Evolutionary conservation across 371 early-diverging fungal genomes (phyloP).

Genomic region (Zychaea mexicana): DNA sequence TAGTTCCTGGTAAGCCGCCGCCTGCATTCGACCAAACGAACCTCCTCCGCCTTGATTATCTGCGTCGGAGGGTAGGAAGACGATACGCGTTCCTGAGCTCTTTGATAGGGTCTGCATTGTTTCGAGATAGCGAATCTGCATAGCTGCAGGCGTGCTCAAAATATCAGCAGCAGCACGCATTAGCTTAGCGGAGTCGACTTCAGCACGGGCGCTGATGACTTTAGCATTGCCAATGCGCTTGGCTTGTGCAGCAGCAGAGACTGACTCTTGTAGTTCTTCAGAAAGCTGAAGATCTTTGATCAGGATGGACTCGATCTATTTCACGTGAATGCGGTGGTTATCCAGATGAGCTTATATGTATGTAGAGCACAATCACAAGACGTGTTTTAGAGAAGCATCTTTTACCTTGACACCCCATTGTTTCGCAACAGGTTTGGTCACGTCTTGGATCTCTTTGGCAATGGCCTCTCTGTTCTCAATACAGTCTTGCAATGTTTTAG

Average conservation of each 20-base stretch:
- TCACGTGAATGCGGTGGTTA: constrained; percentile 9
- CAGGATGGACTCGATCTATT: constrained; percentile 71
- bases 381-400: not conserved
- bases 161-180: constrained; percentile 92
- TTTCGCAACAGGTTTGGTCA: constrained; percentile 72
- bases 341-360: not conserved
- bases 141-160: constrained; percentile 71
- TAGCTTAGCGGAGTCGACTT: constrained; percentile 89
- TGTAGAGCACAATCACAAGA: too few relatives aligned
- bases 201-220: constrained; percentile 89
- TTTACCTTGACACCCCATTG: constrained; percentile 78
- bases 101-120: constrained; percentile 78
- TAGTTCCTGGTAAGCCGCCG: not conserved
- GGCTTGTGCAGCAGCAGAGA: constrained; percentile 91
- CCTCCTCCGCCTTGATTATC: not conserved
- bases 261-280: constrained; percentile 77
- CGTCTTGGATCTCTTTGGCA: constrained; percentile 77
- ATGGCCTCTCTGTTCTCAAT: constrained; percentile 89
- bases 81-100: constrained; percentile 56
- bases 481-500: constrained; percentile 66
- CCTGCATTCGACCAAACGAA: not conserved
- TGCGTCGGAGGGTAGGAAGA: constrained; percentile 60
- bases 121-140: constrained; percentile 91
- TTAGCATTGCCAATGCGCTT: constrained; percentile 87
- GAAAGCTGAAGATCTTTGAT: constrained; percentile 88